Evolutionary conservation across 2,329 filamentous ascomycete species (phyloP).

Genomic region (Madurella mycetomatis): DNA sequence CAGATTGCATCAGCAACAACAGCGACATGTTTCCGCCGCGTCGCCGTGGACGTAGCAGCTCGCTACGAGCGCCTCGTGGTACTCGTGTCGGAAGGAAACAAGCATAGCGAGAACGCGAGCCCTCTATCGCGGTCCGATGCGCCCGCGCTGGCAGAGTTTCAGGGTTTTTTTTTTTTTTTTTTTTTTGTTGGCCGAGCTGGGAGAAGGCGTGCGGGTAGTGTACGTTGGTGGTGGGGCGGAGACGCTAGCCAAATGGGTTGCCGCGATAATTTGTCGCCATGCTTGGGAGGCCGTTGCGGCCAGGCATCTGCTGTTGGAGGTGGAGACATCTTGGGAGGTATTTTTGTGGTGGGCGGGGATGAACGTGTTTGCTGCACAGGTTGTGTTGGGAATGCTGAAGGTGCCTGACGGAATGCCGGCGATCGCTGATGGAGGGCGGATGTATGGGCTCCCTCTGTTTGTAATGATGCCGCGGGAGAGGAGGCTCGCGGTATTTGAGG

Average conservation of each 20-base stretch:
- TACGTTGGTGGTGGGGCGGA: constrained; percentile 48
- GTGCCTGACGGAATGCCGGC: constrained; percentile 25
- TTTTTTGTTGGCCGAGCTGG: constrained; percentile 37
- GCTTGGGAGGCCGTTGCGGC: constrained; percentile 26
- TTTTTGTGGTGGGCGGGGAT: constrained; percentile 62
- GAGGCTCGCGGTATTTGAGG: constrained; percentile 46
- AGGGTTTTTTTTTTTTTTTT: no score
- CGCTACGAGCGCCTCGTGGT: constrained; percentile 67
- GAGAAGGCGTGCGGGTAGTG: constrained; percentile 36
- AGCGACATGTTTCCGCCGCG: constrained; percentile 47
- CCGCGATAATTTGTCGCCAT: constrained; percentile 48
- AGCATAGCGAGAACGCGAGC: constrained; percentile 38
- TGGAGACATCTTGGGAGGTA: constrained; percentile 63
- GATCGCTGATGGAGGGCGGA: not conserved
- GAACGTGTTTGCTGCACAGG: constrained; percentile 69
- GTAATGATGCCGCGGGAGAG: constrained; percentile 51
- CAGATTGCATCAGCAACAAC: constrained; percentile 32
- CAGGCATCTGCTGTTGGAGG: constrained; percentile 39
- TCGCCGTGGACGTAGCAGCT: constrained; percentile 47
- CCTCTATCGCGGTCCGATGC: constrained; percentile 39
- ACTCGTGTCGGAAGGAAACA: constrained; percentile 56
- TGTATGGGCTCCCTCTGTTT: constrained; percentile 49
- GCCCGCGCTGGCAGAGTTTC: constrained; percentile 45
- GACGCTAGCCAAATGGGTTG: constrained; percentile 52
- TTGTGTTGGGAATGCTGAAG: constrained; percentile 49